These are phyloP conservation scores for Lichtheimia ornata DNA, from an alignment of 371 early-diverging fungal species.

Conservation along the genomic window DNA sequence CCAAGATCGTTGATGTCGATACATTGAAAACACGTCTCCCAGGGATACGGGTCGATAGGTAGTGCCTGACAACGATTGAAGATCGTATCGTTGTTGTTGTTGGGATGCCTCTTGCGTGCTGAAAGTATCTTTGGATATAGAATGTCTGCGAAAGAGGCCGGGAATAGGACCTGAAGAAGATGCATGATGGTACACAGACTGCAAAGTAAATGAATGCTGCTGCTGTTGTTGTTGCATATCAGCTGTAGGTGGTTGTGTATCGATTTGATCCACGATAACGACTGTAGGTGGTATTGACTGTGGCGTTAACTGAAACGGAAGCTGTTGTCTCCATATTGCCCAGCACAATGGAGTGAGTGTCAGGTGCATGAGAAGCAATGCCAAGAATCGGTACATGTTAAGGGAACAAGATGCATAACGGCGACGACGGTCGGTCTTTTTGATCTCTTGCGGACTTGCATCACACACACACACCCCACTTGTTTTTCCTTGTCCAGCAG, in stretches of 20 bases:
- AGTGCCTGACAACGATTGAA: not conserved
- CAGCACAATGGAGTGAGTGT: not conserved
- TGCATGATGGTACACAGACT: constrained; percentile 43
- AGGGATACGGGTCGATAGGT: not conserved
- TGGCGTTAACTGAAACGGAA: not conserved
- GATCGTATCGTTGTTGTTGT: not conserved
- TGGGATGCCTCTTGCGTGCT: not conserved
- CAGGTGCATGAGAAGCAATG: not conserved
- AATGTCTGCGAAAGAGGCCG: constrained; percentile 41
- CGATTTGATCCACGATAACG: not conserved
- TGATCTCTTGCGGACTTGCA: too few species aligned
- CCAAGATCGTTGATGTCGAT: constrained; percentile 12
- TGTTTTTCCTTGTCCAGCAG: not conserved
- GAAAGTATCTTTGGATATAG: not conserved
- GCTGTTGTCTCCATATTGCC: not conserved
- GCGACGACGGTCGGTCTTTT: not conserved
- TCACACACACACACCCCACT: too few species aligned
- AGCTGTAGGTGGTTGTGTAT: not conserved
- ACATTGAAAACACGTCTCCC: not conserved
- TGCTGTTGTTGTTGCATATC: not conserved
- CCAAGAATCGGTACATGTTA: not conserved
- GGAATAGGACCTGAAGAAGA: constrained; percentile 33
- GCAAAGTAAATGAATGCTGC: constrained; percentile 13
- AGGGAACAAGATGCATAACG: not conserved
- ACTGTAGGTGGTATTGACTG: not conserved